These are phyloP conservation scores for Populus trichocarpa DNA, from an alignment of 441 rosid genomes.

Conservation along the genomic window DNA sequence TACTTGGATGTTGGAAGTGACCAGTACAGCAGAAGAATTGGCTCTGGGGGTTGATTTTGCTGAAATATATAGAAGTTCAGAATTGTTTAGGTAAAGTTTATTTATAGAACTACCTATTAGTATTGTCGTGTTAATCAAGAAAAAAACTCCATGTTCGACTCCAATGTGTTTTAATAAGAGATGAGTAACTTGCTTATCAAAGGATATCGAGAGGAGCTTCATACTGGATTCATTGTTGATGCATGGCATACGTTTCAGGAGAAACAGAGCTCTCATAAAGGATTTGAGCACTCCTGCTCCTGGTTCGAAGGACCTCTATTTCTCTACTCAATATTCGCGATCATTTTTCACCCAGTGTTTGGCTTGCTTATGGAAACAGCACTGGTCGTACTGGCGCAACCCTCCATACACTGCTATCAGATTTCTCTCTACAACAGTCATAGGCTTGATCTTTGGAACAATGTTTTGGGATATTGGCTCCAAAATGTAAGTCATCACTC, in stretches of 20 bases:
- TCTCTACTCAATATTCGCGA: constrained; percentile 53
- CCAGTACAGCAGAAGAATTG: constrained; percentile 48
- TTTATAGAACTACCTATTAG: not conserved
- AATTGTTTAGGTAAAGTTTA: constrained; percentile 45
- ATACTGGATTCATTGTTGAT: not conserved
- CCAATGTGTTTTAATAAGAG: not conserved
- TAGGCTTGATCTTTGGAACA: constrained; percentile 65
- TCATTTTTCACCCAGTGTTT: constrained; percentile 50
- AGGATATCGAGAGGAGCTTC: not conserved
- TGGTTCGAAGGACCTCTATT: constrained; percentile 57
- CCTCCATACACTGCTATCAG: constrained; percentile 75
- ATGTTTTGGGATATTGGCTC: constrained; percentile 77
- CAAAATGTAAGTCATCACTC: constrained; percentile 40
- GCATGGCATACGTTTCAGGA: constrained; percentile 30
- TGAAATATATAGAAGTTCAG: constrained; percentile 58
- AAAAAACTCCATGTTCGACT: not conserved
- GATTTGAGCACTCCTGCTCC: constrained; percentile 54
- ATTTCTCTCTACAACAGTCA: constrained; percentile 52
- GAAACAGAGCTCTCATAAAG: constrained; percentile 62
- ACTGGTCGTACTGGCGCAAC: constrained; percentile 80
- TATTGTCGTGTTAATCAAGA: not conserved
- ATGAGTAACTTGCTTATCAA: not conserved
- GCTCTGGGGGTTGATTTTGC: constrained; percentile 58
- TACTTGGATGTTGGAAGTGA: constrained; percentile 86
- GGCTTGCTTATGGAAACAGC: constrained; percentile 86